Base-by-base conservation (phyloP, 2,329 filamentous ascomycete genomes). In the Claviceps quebecensis region DNA sequence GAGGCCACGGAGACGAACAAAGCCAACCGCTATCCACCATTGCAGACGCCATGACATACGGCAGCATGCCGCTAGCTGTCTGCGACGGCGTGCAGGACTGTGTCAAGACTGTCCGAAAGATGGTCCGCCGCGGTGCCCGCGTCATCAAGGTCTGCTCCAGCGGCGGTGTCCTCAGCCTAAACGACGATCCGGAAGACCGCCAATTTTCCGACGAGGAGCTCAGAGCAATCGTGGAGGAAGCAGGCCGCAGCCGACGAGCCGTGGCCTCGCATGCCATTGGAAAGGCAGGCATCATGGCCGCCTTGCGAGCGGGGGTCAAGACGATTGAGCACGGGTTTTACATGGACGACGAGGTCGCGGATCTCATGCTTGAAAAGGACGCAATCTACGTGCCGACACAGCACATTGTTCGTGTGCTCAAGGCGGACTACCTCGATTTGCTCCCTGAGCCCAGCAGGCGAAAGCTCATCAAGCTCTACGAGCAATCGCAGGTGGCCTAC, bases 1-100 rank as follows among this genome's bases (percentile, higher is more conserved):
- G 69, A 4, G 74, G 75, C 0, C 74, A 76, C 56, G 72, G 70
- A 5, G 69, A 71, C 49, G 53, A 65, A 4, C 67, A 66, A 52
- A 50, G 52, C n/a, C 34, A 64, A 36, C 67, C 68, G 0, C 57
- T 68, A 0, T 63, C 63, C 5, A 63, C 66, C 26, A 49, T 57
- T 5, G 23, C 49, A 14, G 62, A 64, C 22, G 63, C 68, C 3
- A 57, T 65, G 40, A 65, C 61, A 39, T 53, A 64, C 5, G 68
- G 68, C 11, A 62, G 69, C 4, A 49, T 57, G 6, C 56, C 60
- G n/a, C 55, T 70, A 4, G 66, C 64, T 13, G 52, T 57, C n/a
- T 57, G 55, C 14, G 68, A 71, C 50, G 68, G 69, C 13, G 62
- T 68, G 0, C 67, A 70, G 37, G 67, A 71, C 54, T 71, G 68